phyloP scores from a whole-genome alignment of 352 stramenopile species.

The Globisporangium cederbergense region DNA sequence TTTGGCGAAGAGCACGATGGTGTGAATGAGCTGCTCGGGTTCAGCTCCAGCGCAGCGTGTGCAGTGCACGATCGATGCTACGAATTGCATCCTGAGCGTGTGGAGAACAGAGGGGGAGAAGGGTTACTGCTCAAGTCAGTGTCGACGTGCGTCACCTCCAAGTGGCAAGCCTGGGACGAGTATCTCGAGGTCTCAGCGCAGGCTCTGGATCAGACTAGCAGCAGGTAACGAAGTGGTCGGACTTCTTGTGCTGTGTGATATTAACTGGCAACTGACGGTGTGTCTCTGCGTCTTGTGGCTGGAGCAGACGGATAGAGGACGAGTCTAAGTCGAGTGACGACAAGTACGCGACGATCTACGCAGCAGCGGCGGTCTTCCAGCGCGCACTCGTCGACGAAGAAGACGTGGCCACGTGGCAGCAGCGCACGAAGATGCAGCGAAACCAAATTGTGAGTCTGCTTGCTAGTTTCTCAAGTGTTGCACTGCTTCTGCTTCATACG shows the following conservation, averaged over 20 bases:
- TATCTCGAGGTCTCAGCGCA: constrained; percentile 15
- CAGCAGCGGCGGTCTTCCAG: constrained; percentile 6
- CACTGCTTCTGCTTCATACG: no score
- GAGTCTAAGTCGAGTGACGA: neutral
- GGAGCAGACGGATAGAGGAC: neutral
- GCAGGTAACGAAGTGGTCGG: neutral
- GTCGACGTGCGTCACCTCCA: constrained; percentile 13
- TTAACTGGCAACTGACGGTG: neutral
- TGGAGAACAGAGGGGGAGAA: neutral
- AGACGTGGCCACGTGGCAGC: neutral
- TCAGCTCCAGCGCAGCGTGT: constrained; percentile 4
- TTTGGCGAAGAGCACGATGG: constrained; percentile 29
- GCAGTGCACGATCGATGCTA: constrained; percentile 17
- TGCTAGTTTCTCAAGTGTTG: neutral
- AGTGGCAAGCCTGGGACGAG: constrained; percentile 27
- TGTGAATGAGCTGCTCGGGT: constrained; percentile 24
- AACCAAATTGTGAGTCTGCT: constrained; percentile 15
- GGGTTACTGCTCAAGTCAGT: neutral
- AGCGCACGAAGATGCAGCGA: constrained; percentile 2
- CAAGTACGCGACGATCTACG: constrained; percentile 3
- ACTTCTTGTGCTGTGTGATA: neutral
- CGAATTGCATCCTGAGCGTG: neutral
- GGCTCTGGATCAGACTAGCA: neutral
- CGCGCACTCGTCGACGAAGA: neutral
- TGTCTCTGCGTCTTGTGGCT: neutral